These are phyloP conservation scores for Naganishia sp. DNA, from an alignment of 1,284 basidiomycete genomes.

Conservation along the genomic window DNA sequence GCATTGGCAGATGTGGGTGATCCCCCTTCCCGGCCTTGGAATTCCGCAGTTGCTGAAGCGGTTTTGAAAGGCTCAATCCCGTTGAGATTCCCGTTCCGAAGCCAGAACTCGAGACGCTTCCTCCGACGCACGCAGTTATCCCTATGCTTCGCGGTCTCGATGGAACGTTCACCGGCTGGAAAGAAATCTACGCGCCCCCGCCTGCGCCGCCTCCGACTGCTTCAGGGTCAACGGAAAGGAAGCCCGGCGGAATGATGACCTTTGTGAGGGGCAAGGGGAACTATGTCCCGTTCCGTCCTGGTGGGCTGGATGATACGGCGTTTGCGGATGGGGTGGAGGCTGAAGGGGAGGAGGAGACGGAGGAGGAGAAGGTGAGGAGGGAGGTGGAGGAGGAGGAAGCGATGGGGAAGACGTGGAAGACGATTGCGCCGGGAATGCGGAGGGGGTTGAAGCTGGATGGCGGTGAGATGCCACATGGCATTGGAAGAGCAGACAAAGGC, in stretches of 20 bases:
- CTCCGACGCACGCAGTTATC: constrained; percentile 72
- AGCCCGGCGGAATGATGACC: constrained; percentile 53
- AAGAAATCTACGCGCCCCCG: constrained; percentile 65
- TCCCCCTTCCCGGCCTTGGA: neutral
- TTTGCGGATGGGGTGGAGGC: constrained; percentile 27
- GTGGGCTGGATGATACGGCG: constrained; percentile 63
- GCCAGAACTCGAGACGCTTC: constrained; percentile 38
- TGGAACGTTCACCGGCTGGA: constrained; percentile 76
- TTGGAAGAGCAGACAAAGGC: neutral
- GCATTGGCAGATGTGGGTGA: constrained; percentile 48
- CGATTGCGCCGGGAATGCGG: constrained; percentile 45
- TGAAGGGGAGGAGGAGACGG: constrained; percentile 35
- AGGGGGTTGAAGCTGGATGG: constrained; percentile 49
- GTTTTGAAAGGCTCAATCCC: constrained; percentile 11
- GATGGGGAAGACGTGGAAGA: constrained; percentile 51
- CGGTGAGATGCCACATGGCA: constrained; percentile 26
- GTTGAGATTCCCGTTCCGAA: constrained; percentile 16
- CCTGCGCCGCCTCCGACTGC: constrained; percentile 37
- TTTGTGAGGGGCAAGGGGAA: constrained; percentile 93
- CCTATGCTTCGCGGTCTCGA: constrained; percentile 76
- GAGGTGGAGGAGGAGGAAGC: constrained; percentile 47
- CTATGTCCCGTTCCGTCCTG: constrained; percentile 88
- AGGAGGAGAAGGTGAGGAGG: constrained; percentile 45
- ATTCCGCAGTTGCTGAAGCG: neutral
- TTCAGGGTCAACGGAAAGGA: constrained; percentile 52